Percentiles rank a stretch among this genome's conserved stretches.
Evolutionary conservation across 2,329 filamentous ascomycete species (phyloP).

Genomic region (Arthrobotrys conoides): DNA sequence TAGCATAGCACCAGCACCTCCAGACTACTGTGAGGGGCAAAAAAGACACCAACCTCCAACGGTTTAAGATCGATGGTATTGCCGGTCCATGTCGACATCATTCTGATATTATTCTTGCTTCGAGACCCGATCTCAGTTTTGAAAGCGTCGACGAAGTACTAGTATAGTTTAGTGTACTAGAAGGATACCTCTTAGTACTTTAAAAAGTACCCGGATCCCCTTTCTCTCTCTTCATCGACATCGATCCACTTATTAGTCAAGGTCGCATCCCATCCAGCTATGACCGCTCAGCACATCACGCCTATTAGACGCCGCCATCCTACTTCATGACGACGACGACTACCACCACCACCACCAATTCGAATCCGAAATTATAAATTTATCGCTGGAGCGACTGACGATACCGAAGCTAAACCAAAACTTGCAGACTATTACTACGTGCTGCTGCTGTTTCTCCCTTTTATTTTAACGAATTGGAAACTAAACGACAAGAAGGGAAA

Average conservation of each 20-base stretch:
- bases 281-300: slow-evolving; percentile 25
- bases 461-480: slow-evolving; percentile 17
- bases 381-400: slow-evolving; percentile 28
- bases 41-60: slow-evolving; percentile 14
- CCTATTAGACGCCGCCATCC: slow-evolving; percentile 24
- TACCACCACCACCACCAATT: no score
- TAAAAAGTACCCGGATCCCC: no score
- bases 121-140: slow-evolving; percentile 1
- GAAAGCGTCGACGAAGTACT: slow-evolving; percentile 8
- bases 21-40: slow-evolving; percentile 50
- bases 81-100: slow-evolving; percentile 19
- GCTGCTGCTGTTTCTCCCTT: slow-evolving; percentile 1
- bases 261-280: slow-evolving; percentile 12
- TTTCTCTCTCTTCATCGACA: not conserved
- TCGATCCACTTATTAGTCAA: not conserved
- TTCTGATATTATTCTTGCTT: not conserved
- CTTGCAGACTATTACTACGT: no score
- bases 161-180: not conserved
- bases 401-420: slow-evolving; percentile 19
- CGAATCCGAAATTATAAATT: slow-evolving; percentile 3
- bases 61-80: slow-evolving; percentile 12
- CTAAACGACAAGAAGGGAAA: slow-evolving; percentile 39
- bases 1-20: no score
- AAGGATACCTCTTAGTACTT: no score
- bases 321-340: slow-evolving; percentile 18